Conservation (phyloP, 495 filamentous ascomycete genomes). For the Aspergillus ellipticus region DNA sequence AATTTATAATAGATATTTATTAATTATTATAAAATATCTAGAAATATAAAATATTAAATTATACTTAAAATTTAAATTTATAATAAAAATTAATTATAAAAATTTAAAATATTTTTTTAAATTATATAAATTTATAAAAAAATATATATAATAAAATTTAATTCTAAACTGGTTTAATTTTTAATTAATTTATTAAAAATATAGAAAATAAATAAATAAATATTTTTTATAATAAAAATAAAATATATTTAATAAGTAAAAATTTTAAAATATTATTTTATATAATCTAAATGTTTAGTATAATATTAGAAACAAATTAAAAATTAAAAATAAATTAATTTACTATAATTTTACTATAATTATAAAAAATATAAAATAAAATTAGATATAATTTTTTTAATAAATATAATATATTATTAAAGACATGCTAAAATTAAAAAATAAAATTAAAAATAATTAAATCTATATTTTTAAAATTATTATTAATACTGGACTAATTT, state of each 20-base stretch:
- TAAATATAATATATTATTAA: too few relatives aligned
- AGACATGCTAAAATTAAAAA: too few relatives aligned
- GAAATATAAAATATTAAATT: not conserved
- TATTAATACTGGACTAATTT: too few relatives aligned
- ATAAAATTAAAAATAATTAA: too few relatives aligned
- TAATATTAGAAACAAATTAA: too few relatives aligned
- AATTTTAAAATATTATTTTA: not conserved
- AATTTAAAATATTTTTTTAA: too few relatives aligned
- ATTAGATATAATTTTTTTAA: too few relatives aligned
- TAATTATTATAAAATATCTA: slow-evolving; percentile 1
- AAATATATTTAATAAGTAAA: slow-evolving; percentile 2
- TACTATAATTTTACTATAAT: too few relatives aligned
- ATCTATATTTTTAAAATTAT: too few relatives aligned
- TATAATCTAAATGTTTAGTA: not conserved
- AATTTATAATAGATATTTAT: not conserved
- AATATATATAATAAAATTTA: not conserved
- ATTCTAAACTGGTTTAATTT: not conserved
- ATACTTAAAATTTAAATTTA: not conserved
- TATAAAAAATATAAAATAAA: too few relatives aligned
- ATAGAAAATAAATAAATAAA: not conserved
- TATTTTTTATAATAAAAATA: slow-evolving; percentile 1
- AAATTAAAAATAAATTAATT: too few relatives aligned
- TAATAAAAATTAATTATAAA: slow-evolving; percentile 2
- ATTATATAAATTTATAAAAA: not conserved
- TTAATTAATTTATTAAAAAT: not conserved